Evolutionary conservation across 139 green algal genomes (phyloP).

Genomic region (Eudorina sp.): DNA sequence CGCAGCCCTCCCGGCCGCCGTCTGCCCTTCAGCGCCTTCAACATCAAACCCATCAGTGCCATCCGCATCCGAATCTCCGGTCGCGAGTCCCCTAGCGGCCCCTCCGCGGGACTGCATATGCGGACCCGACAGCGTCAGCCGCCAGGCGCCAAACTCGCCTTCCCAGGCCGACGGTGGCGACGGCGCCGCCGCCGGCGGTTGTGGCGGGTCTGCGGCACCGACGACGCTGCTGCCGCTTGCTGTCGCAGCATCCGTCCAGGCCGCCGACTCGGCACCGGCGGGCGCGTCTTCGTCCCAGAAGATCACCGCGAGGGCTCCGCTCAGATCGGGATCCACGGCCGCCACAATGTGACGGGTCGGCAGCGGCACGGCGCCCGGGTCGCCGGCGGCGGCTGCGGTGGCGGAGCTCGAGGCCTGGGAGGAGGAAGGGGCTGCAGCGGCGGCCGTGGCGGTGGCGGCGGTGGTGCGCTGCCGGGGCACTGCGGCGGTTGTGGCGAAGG

Average conservation of each 20-base stretch:
- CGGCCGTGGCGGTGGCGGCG: background rate
- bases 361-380: slow-evolving; percentile 26
- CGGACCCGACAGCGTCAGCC: background rate
- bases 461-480: background rate
- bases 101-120: no score
- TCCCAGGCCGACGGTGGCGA: background rate
- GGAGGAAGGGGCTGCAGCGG: background rate
- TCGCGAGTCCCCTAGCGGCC: no score
- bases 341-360: slow-evolving; percentile 28
- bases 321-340: slow-evolving; percentile 19
- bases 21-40: background rate
- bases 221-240: background rate
- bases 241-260: background rate
- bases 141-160: background rate
- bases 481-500: background rate
- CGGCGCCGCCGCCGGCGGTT: background rate
- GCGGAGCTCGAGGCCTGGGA: background rate
- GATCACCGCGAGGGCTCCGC: slow-evolving; percentile 5
- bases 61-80: background rate
- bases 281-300: slow-evolving; percentile 6
- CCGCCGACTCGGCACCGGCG: background rate
- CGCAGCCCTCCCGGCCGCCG: background rate
- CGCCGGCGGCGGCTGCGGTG: background rate
- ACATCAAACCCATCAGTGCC: background rate
- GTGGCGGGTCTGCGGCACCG: no score